These are phyloP conservation scores for Colletotrichum tropicale DNA, from an alignment of 2,329 filamentous ascomycete genomes.

Conservation along the genomic window DNA sequence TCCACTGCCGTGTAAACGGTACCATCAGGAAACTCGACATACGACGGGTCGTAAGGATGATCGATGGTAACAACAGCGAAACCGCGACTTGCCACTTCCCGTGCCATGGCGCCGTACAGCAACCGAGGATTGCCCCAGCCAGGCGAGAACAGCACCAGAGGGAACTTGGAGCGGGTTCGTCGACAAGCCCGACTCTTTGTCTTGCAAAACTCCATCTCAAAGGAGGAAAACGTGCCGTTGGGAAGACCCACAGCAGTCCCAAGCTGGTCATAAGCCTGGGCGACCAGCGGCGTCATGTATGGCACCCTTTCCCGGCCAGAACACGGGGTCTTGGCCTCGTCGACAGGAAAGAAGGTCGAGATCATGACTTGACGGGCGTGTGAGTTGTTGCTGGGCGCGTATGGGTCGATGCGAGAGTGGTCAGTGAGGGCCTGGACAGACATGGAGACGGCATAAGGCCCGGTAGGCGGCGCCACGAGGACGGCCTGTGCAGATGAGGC, in stretches of 20 bases:
- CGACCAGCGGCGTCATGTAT: constrained; percentile 39
- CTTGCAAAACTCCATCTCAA: constrained; percentile 30
- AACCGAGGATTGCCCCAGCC: constrained; percentile 47
- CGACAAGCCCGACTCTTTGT: neutral
- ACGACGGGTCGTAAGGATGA: constrained; percentile 48
- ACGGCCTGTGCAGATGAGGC: constrained; percentile 24
- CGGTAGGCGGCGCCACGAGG: constrained; percentile 30
- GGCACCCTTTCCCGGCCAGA: constrained; percentile 14
- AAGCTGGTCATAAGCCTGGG: constrained; percentile 30
- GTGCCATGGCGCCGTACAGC: constrained; percentile 46
- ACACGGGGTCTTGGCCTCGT: constrained; percentile 24
- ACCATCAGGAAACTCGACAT: constrained; percentile 52
- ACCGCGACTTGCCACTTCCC: constrained; percentile 49
- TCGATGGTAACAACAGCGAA: constrained; percentile 52
- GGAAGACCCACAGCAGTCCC: constrained; percentile 31
- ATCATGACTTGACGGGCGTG: constrained; percentile 30
- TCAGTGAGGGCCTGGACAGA: constrained; percentile 32
- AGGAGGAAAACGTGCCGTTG: constrained; percentile 29
- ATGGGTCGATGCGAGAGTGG: constrained; percentile 32
- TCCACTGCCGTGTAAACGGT: constrained; percentile 22
- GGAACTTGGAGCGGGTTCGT: constrained; percentile 2
- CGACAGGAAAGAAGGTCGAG: constrained; percentile 35
- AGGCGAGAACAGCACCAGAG: constrained; percentile 47
- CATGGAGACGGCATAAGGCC: constrained; percentile 32
- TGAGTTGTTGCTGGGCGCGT: constrained; percentile 23